Base-by-base conservation (phyloP, 768 basidiomycete species). In the Suillus paluster region DNA sequence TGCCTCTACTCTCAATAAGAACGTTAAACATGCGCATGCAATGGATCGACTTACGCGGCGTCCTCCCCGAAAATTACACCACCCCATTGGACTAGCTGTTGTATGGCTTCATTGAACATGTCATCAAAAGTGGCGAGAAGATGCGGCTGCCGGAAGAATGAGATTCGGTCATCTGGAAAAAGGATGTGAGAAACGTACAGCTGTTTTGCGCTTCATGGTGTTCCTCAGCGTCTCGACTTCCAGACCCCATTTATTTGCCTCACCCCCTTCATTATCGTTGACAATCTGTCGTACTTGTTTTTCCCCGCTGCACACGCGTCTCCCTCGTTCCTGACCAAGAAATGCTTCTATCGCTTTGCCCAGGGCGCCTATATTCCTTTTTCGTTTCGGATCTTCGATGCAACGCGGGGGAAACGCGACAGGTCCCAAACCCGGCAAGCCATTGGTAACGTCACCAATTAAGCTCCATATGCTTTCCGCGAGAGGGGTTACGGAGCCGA, bases 181-280 rank as follows among this genome's bases (percentile, higher is more conserved):
- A 54, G 19, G 48, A 63, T 59, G 64, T 17, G 42, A 61, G 39
- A 54, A 41, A 78, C 83, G 70, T 64, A 88, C 88, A 60, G 83
- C 76, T 1, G 83, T 83, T 73, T 83, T 87, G 69, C 77, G 74
- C 69, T 80, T 86, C 82, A 90, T 83, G 36, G 69, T 74, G 30
- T 87, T 82, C 60, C 82, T 81, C 65, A 95, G 73, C 14, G 74
- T 77, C 49, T 82, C 81, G n/a, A 90, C 70, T 60, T 87, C 84
- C 30, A 88, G 65, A 52, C 93, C 94, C 89, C 90, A 94, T 69
- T 80, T 84, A 71, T 81, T 83, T n/a, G 91, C 92, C 66, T 92
- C 88, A 63, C 86, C 85, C 12, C 85, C 87, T 58, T 87, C 84
- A 61, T 75, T 71, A 50, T 84, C 85, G 19, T 74, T 70, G 65